Evolutionary conservation across 2,329 filamentous ascomycete genomes (phyloP), one percentile per base, ranked within the genome.

Genomic region (Talaromyces sp.): DNA sequence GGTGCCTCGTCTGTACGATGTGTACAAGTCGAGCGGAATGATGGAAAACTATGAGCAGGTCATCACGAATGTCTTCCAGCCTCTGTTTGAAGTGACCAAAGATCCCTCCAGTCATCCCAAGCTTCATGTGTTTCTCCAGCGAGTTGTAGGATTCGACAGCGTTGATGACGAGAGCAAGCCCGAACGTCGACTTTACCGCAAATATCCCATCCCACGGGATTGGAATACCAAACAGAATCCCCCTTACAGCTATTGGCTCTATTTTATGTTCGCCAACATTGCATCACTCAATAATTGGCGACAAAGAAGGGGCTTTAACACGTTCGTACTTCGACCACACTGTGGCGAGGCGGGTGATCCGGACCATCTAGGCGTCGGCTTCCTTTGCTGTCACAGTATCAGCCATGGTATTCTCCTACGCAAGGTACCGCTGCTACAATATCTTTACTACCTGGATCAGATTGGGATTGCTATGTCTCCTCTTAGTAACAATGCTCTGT

Each of bases 391-490:
- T 64, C 92, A 97, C 74, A 97, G 93, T 69, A 99, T 99, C 74
- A 96, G 91, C 65, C 94, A 99, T 69, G 94, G 94, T 17, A 83
- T 99, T 49, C 77, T 96, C 49, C 82, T 99, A 35, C 88, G 94
- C 57, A 99, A 99, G 70, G 92, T 97, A 2, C 94, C 94, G 2
- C 77, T 99, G 55, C 77, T 99, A 50, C 94, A 99, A 73, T 99
- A 99, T 73, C 86, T 97, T 46, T 99, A 96, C 77, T 99, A 99
- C 66, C 84, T 99, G 17, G 92, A 99, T 68, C 93, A 97, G 69
- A 97, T 99, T 57, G 94, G 94, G 52, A 94, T 99, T 58, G 94
- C 94, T 56, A 99, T 99, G 94, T 97, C 93, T n/a, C 94, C 94
- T 2, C 81, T 99, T 41, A 96, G 91, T 73, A 99, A 99, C 78